A percentile compares a stretch with the other conserved stretches of the same genome.
phyloP scores from a whole-genome alignment of 2,329 filamentous ascomycete genomes.

The Phoma herbarum region DNA sequence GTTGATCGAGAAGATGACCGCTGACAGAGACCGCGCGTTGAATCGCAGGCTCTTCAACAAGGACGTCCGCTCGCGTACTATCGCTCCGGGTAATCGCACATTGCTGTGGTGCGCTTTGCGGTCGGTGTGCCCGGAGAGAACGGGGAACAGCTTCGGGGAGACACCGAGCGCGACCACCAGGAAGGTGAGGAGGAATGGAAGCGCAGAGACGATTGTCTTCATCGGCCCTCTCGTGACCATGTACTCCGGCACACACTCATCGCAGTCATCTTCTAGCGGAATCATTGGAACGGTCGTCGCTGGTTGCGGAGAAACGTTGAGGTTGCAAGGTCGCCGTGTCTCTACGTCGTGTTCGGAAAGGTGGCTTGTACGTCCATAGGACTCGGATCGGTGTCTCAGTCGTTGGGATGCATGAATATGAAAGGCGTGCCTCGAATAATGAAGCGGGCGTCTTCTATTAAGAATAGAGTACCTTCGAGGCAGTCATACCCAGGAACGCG shows the following conservation, averaged over 20 bases:
- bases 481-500: slow-evolving; percentile 28
- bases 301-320: slow-evolving; percentile 1
- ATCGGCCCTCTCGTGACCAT: slow-evolving; percentile 54
- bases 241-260: slow-evolving; percentile 66
- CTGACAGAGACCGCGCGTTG: slow-evolving; percentile 57
- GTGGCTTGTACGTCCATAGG: slow-evolving; percentile 39
- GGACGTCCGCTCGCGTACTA: slow-evolving; percentile 35
- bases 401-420: slow-evolving; percentile 20
- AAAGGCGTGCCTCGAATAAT: slow-evolving; percentile 11
- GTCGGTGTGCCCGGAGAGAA: slow-evolving; percentile 66
- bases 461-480: slow-evolving; percentile 16
- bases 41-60: slow-evolving; percentile 51
- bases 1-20: slow-evolving; percentile 76
- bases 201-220: slow-evolving; percentile 66
- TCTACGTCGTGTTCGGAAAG: slow-evolving; percentile 16
- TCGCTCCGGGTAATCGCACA: slow-evolving; percentile 62
- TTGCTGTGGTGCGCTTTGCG: slow-evolving; percentile 70
- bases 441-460: slow-evolving; percentile 9
- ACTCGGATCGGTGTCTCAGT: slow-evolving; percentile 24
- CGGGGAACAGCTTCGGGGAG: slow-evolving; percentile 74
- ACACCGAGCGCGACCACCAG: slow-evolving; percentile 68
- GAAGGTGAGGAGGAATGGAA: slow-evolving; percentile 78
- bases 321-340: slow-evolving; percentile 11
- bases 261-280: slow-evolving; percentile 60
- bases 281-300: slow-evolving; percentile 37